phyloP scores from a whole-genome alignment of 1,139 yeast species.

The Schwanniomyces etchellsii region DNA sequence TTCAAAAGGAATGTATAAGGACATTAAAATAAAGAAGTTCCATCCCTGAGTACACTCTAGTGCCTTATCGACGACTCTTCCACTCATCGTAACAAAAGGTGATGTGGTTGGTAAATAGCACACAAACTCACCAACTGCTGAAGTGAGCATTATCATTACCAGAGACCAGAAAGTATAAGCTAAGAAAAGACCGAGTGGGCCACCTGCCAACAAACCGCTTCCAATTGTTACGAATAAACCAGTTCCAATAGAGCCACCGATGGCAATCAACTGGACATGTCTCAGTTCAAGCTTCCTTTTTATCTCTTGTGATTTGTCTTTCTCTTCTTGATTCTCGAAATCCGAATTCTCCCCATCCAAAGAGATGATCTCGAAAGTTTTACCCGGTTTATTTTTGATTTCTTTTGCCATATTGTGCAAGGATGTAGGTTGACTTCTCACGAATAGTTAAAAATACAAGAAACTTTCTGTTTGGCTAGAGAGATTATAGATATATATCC shows the following conservation, averaged over 20 bases:
- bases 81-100: conserved; percentile 51
- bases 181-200: conserved; percentile 42
- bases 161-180: conserved; percentile 39
- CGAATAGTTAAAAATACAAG: too few species aligned
- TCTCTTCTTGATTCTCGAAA: too few species aligned
- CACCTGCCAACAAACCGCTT: conserved; percentile 40
- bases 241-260: conserved; percentile 64
- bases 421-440: too few species aligned
- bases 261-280: conserved; percentile 59
- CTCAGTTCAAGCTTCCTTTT: conserved; percentile 36
- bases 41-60: conserved; percentile 74
- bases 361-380: too few species aligned
- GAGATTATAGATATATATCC: too few species aligned
- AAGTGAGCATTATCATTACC: conserved; percentile 57
- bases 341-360: too few species aligned
- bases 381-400: too few species aligned
- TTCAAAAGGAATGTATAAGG: conserved; percentile 76
- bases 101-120: conserved; percentile 71
- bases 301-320: too few species aligned
- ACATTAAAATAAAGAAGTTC: conserved; percentile 74
- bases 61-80: conserved; percentile 57
- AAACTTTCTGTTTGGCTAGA: too few species aligned
- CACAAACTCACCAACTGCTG: conserved; percentile 79
- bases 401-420: too few species aligned
- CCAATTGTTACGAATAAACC: conserved; percentile 59